Evolutionary conservation across 2,329 filamentous ascomycete species (phyloP), one percentile per base, ranked within the genome.

Genomic region (Paraconiothyrium sp.): DNA sequence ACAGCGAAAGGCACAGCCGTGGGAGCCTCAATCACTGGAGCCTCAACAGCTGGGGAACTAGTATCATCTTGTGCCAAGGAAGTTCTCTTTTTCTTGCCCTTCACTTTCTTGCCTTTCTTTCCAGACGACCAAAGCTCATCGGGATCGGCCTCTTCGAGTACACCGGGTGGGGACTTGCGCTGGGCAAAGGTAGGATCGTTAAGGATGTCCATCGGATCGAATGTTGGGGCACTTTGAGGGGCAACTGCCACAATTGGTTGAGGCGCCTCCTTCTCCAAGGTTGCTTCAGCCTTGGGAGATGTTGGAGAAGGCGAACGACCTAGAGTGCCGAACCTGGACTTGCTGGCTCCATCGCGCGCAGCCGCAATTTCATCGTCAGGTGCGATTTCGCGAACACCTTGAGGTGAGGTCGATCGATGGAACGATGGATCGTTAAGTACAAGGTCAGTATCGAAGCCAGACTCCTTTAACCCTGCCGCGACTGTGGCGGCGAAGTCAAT

Each of bases 401-500:
- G 61, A 16, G 72, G 66, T 49, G 76, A 76, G 2, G 61, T 63
- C n/a, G 73, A 71, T 56, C 71, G 69, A 59, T 74, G 72, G 63
- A 78, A 78, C 0, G 66, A 61, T 22, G 79, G 76, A 63, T 84
- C 78, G 24, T 82, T 75, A 49, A 83, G 73, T 7, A 83, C 81
- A 35, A 82, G 71, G 51, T 79, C 73, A 4, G 81, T 76, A 65
- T 83, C 74, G 65, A 84, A 84, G 35, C 82, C 82, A 30, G 80
- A 82, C 54, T 81, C 78, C 59, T 79, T 75, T 14, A 84, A 67
- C 34, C 81, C 81, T 54, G 81, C 82, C 24, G 82, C 81, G 8
- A 84, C 69, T 4, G 81, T 80, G 4, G 81, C 82, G 27, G 82
- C 80, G 57, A 84, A 84, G 62, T 83, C 82, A 39, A 82, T 77